Conservation (phyloP, 371 early-diverging fungal species). For the Parasitella parasitica region DNA sequence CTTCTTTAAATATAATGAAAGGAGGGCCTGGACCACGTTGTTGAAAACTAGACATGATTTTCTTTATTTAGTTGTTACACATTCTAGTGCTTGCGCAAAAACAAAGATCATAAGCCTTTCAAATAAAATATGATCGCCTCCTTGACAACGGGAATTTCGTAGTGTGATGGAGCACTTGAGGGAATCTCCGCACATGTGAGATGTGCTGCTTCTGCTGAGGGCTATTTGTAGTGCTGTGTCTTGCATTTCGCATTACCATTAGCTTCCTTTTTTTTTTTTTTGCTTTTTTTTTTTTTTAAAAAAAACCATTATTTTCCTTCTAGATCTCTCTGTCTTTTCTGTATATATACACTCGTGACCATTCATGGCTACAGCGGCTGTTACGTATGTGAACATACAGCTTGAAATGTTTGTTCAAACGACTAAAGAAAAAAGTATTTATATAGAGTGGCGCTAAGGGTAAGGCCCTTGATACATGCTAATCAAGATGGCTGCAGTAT, state of each 20-base stretch:
- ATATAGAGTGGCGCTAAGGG: constrained; percentile 63
- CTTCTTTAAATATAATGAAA: neutral
- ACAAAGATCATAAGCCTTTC: neutral
- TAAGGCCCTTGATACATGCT: constrained; percentile 58
- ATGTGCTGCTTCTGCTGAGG: no score
- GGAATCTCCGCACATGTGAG: neutral
- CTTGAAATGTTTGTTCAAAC: neutral
- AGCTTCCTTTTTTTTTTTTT: neutral
- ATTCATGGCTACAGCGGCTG: constrained; percentile 24
- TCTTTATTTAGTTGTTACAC: neutral
- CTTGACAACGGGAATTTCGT: neutral
- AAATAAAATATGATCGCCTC: neutral
- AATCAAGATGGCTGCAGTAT: constrained; percentile 50
- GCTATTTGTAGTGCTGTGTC: neutral
- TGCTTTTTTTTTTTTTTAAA: neutral
- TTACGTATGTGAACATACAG: constrained; percentile 14
- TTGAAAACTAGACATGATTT: neutral
- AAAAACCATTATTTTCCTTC: neutral
- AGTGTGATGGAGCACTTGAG: neutral
- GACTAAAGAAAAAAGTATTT: neutral
- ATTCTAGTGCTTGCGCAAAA: neutral
- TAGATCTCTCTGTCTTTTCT: constrained; percentile 4
- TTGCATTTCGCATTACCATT: neutral
- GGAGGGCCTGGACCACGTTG: constrained; percentile 10
- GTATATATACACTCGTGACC: neutral